Percentiles rank a stretch among this genome's conserved stretches.
phyloP scores from a whole-genome alignment of 805 yeast genomes.

The Wickerhamomyces sydowiorum region DNA sequence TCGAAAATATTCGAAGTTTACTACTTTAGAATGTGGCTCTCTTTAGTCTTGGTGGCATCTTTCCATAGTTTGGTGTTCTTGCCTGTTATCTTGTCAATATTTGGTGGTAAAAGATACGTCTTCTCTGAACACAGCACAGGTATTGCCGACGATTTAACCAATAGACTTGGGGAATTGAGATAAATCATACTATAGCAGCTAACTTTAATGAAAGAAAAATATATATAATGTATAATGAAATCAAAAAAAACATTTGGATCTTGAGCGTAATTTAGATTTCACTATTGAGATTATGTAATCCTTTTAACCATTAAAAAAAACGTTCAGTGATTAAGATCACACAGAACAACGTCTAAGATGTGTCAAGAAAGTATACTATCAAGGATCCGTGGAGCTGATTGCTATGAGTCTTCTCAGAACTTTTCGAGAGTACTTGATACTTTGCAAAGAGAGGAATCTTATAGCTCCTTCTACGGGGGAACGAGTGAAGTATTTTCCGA shows the following conservation, averaged over 20 bases:
- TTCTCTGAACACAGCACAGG: slow-evolving; percentile 29
- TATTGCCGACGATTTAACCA: slow-evolving; percentile 25
- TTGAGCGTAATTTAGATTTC: no score
- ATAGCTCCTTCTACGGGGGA: not conserved
- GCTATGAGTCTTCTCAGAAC: slow-evolving; percentile 11
- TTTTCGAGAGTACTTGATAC: slow-evolving; percentile 11
- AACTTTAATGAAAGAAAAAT: no score
- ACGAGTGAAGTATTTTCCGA: not conserved
- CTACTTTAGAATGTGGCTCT: slow-evolving; percentile 92
- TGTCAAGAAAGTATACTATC: slow-evolving; percentile 4
- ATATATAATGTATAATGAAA: no score
- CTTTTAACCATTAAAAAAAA: no score
- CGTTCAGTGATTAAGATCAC: no score
- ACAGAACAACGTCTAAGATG: no score
- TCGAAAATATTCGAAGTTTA: slow-evolving; percentile 87
- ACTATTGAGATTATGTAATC: no score
- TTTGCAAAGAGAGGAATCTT: slow-evolving; percentile 4
- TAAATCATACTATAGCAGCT: not conserved
- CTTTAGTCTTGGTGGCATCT: slow-evolving; percentile 71
- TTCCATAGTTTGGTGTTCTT: slow-evolving; percentile 72
- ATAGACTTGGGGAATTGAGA: slow-evolving; percentile 10
- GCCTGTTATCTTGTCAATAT: slow-evolving; percentile 63
- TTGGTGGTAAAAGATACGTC: slow-evolving; percentile 56
- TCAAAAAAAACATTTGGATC: no score
- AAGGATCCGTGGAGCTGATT: slow-evolving; percentile 2